Evolutionary conservation across 768 basidiomycete species (phyloP).

Genomic region (Amanita rubescens): DNA sequence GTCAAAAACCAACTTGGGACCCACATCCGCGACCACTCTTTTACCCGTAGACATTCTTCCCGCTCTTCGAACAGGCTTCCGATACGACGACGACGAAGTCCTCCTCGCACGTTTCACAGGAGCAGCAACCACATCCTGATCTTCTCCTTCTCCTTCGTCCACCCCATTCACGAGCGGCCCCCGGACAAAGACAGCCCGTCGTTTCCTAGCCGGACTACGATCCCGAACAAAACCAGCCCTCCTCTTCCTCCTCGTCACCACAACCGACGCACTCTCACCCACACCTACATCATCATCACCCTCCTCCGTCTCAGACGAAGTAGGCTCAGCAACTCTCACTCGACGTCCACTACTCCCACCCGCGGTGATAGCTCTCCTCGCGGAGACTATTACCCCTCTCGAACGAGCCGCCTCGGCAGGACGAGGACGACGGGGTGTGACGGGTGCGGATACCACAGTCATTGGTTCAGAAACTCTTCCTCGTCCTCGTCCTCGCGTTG

Average conservation of each 20-base stretch:
- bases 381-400: background rate
- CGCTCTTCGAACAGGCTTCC: background rate
- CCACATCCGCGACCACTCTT: background rate
- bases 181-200: background rate
- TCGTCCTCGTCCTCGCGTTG: background rate
- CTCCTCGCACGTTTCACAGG: background rate
- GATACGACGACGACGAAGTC: background rate
- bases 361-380: no score
- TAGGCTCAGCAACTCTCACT: background rate
- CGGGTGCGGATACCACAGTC: no score
- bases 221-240: no score
- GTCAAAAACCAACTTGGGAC: conserved; percentile 3
- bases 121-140: background rate
- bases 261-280: background rate
- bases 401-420: no score
- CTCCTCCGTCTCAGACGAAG: background rate
- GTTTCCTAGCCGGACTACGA: background rate
- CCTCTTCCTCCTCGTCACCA: background rate
- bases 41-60: background rate
- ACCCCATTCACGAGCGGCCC: background rate
- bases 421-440: no score
- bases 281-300: background rate
- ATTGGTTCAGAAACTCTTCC: no score
- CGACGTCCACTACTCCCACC: no score
- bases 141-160: background rate